These are phyloP conservation scores for Pinus albicaulis DNA, from an alignment of 75 land plant species.

Conservation along the genomic window DNA sequence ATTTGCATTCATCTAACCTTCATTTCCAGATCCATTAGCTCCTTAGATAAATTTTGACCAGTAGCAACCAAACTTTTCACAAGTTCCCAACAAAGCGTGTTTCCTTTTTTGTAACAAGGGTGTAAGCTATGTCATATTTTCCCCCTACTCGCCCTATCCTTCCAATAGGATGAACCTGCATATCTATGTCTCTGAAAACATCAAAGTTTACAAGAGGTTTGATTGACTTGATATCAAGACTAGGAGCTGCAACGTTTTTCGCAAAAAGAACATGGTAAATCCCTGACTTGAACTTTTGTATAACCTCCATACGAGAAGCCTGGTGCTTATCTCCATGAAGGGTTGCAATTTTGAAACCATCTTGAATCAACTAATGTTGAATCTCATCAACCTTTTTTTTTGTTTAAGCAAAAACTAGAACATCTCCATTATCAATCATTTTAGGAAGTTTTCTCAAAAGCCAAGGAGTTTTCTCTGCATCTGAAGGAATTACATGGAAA, in stretches of 20 bases:
- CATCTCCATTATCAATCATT: constrained; percentile 93
- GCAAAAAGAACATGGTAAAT: constrained; percentile 89
- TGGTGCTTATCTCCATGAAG: constrained; percentile 99
- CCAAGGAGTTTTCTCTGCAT: constrained; percentile 93
- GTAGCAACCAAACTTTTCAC: constrained; percentile 92
- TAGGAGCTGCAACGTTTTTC: constrained; percentile 98
- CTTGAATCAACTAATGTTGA: constrained; percentile 58
- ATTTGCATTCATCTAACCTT: constrained; percentile 50
- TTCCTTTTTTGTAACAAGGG: constrained; percentile 89
- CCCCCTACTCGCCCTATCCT: constrained; percentile 99
- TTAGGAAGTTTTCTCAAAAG: constrained; percentile 74
- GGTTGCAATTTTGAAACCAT: constrained; percentile 83
- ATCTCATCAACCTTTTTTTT: constrained; percentile 90
- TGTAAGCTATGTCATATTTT: constrained; percentile 93
- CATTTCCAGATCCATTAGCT: constrained; percentile 97
- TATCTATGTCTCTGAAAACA: constrained; percentile 96
- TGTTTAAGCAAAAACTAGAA: constrained; percentile 90
- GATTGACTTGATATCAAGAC: constrained; percentile 97
- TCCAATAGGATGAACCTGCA: constrained; percentile 98
- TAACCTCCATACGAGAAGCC: constrained; percentile 89
- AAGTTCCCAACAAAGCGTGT: constrained; percentile 93
- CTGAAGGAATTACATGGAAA: constrained; percentile 84
- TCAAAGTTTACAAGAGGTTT: constrained; percentile 96
- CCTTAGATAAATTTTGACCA: constrained; percentile 84
- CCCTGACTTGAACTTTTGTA: constrained; percentile 90